Percentiles rank a stretch among this genome's conserved stretches.
phyloP scores from a whole-genome alignment of 1,139 yeast genomes.

The Yamadazyma buinensis region DNA sequence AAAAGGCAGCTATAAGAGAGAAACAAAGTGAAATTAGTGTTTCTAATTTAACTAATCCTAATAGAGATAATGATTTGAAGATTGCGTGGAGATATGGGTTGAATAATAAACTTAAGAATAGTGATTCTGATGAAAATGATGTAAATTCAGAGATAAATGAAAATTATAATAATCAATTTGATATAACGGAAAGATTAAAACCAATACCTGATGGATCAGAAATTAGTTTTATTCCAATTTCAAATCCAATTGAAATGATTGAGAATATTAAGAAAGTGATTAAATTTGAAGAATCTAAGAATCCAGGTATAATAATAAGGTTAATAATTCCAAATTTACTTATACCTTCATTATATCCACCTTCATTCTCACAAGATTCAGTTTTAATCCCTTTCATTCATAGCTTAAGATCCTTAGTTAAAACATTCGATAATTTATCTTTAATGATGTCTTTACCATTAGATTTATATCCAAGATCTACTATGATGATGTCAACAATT shows the following conservation, averaged over 20 bases:
- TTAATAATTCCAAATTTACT: constrained; percentile 72
- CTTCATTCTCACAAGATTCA: constrained; percentile 44
- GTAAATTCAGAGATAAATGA: constrained; percentile 30
- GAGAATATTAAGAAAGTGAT: constrained; percentile 41
- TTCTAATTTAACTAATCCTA: constrained; percentile 48
- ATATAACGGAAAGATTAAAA: constrained; percentile 62
- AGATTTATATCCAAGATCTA: constrained; percentile 61
- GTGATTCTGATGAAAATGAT: constrained; percentile 8
- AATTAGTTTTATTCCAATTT: constrained; percentile 49
- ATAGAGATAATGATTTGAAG: constrained; percentile 50
- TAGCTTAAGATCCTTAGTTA: constrained; percentile 52
- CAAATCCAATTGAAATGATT: constrained; percentile 22
- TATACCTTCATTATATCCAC: constrained; percentile 74
- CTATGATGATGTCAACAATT: constrained; percentile 46
- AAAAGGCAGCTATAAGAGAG: constrained; percentile 53
- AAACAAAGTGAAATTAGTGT: constrained; percentile 67
- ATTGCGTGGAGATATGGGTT: constrained; percentile 88
- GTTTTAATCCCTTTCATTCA: constrained; percentile 62
- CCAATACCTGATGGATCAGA: constrained; percentile 69
- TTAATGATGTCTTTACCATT: constrained; percentile 55
- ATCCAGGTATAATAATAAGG: constrained; percentile 50
- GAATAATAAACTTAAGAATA: constrained; percentile 34
- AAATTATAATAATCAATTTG: constrained; percentile 66
- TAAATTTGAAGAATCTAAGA: constrained; percentile 26
- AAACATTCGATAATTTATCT: constrained; percentile 46